Evolutionary conservation across 768 basidiomycete genomes (phyloP).

Genomic region (Psilocybe subaeruginosa): DNA sequence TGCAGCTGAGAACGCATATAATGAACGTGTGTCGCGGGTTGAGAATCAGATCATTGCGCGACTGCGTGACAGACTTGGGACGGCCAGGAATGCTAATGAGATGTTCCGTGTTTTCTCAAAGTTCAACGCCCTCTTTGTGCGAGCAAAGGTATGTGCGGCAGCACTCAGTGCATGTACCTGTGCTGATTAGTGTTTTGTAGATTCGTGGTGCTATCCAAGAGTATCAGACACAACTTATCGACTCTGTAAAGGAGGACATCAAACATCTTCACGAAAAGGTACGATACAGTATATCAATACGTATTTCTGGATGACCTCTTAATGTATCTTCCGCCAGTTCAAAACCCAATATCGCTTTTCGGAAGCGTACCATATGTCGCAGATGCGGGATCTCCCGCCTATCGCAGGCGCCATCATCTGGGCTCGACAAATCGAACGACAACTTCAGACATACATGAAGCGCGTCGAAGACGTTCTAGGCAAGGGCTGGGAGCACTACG

Average conservation of each 20-base stretch:
- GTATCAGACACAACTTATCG: slow-evolving; percentile 98
- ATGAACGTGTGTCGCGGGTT: slow-evolving; percentile 94
- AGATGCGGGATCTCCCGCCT: slow-evolving; percentile 98
- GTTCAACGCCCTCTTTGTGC: slow-evolving; percentile 95
- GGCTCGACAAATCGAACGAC: slow-evolving; percentile 98
- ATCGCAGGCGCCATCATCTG: slow-evolving; percentile 98
- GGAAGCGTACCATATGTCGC: slow-evolving; percentile 97
- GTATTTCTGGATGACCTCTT: neutral
- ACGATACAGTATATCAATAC: neutral
- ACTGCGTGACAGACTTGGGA: slow-evolving; percentile 88
- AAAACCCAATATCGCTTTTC: slow-evolving; percentile 96
- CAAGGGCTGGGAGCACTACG: slow-evolving; percentile 98
- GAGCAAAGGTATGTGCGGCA: slow-evolving; percentile 76
- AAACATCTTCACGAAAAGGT: slow-evolving; percentile 93
- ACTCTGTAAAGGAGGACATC: slow-evolving; percentile 98
- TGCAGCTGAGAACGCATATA: slow-evolving; percentile 95
- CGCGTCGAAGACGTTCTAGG: slow-evolving; percentile 98
- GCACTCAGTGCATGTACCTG: neutral
- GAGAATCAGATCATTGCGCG: slow-evolving; percentile 99
- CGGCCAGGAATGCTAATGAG: slow-evolving; percentile 96
- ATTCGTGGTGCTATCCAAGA: slow-evolving; percentile 99
- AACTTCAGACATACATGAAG: slow-evolving; percentile 96
- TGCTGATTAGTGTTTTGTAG: slow-evolving; percentile 35
- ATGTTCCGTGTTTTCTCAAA: slow-evolving; percentile 99
- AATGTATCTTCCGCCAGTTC: slow-evolving; percentile 53